Evolutionary conservation across 1,284 basidiomycete species (phyloP), one percentile per base, ranked within the genome.

Genomic region (Rhodotorula sp.): DNA sequence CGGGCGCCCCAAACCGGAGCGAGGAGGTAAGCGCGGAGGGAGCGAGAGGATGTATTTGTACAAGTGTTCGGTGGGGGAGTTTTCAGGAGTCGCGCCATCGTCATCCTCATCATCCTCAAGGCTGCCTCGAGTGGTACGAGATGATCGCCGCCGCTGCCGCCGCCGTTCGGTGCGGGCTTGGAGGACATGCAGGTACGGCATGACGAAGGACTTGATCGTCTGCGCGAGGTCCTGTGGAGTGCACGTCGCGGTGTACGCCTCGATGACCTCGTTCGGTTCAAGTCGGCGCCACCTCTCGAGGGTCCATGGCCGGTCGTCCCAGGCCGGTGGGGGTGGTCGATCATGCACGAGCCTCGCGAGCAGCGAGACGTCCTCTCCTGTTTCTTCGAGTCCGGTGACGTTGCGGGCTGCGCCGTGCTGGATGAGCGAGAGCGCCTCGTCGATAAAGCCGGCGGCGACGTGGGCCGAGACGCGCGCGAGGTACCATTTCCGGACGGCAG

Each of bases 121-220:
- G 28, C 28, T 28, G 28, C 28, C 28, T 28, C 3, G 28, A 28
- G 28, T 28, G 28, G 28, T 28, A 28, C 28, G 34, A 88, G 84
- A 12, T 79, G 93, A 89, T 1, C 91, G 86, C 10, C 82, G 86
- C 10, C 47, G 93, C 88, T 95, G 38, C 38, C 38, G 38, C 38
- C 38, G 38, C 38, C 38, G 38, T 80, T 95, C 93, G 62, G 88
- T 87, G 38, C 90, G 88, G 23, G 90, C 86, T 81, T 95, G 92
- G 28, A 95, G 84, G 28, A 95, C 92, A 76, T 90, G 94, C 1
- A 97, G 86, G 79, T 95, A 97, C 2, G 94, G 94, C 81, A 93
- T 85, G 66, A 93, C 90, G 43, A 95, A 87, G 45, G 85, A 85
- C 34, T 85, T 83, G 63, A 97, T 89, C 76, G 93, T 89, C 60